Percentiles rank a stretch among this genome's conserved stretches.
Evolutionary conservation across 2,329 filamentous ascomycete genomes (phyloP).

Genomic region (Dactylellina haptotyla): DNA sequence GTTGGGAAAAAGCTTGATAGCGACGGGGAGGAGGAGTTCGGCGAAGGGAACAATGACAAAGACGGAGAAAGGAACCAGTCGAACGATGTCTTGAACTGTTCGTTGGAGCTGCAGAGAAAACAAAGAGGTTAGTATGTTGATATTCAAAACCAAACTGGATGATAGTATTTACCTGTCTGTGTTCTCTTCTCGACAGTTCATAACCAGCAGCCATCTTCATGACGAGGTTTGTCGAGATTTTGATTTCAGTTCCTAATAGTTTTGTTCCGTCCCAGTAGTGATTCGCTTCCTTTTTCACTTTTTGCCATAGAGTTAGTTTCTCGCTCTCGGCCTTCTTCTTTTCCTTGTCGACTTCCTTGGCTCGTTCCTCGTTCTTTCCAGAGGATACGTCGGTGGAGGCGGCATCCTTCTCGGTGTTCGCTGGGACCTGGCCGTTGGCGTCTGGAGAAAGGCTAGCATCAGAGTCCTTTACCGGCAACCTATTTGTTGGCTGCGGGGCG

Average conservation of each 20-base stretch:
- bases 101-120: slow-evolving; percentile 72
- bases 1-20: slow-evolving; percentile 95
- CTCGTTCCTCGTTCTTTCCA: slow-evolving; percentile 57
- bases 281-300: slow-evolving; percentile 89
- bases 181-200: slow-evolving; percentile 91
- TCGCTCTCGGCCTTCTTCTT: slow-evolving; percentile 77
- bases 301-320: slow-evolving; percentile 88
- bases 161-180: slow-evolving; percentile 73
- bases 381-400: slow-evolving; percentile 43
- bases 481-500: slow-evolving; percentile 60
- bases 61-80: slow-evolving; percentile 92
- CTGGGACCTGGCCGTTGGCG: slow-evolving; percentile 54
- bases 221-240: slow-evolving; percentile 88
- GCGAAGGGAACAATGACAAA: slow-evolving; percentile 98
- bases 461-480: slow-evolving; percentile 60
- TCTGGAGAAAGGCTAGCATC: slow-evolving; percentile 12
- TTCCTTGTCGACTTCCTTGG: slow-evolving; percentile 66
- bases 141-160: not conserved
- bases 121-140: not conserved
- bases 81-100: slow-evolving; percentile 91
- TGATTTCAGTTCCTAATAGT: slow-evolving; percentile 88
- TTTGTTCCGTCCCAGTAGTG: slow-evolving; percentile 99
- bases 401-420: slow-evolving; percentile 57
- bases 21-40: slow-evolving; percentile 88
- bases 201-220: slow-evolving; percentile 98